Percentiles rank a stretch among this genome's conserved stretches.
Conservation (phyloP, 805 yeast species). For the Barnettozyma salicaria region DNA sequence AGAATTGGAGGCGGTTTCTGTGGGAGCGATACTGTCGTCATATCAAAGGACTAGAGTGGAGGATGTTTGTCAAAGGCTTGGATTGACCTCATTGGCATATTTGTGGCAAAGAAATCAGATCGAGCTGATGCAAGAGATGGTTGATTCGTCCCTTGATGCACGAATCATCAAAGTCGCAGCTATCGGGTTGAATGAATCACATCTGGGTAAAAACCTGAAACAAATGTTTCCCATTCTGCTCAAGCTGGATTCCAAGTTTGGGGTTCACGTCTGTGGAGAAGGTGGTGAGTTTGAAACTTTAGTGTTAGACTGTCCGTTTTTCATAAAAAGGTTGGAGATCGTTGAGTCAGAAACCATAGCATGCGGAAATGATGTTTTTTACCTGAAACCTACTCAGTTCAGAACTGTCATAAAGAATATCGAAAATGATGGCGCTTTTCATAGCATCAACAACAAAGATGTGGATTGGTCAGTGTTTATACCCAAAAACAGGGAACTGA, state of each 20-base stretch:
- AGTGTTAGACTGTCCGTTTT: slow-evolving; percentile 87
- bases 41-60: slow-evolving; percentile 94
- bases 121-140: slow-evolving; percentile 79
- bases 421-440: slow-evolving; percentile 16
- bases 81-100: slow-evolving; percentile 63
- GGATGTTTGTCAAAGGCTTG: slow-evolving; percentile 72
- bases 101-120: slow-evolving; percentile 88
- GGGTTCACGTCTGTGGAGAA: slow-evolving; percentile 95
- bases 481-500: slow-evolving; percentile 29
- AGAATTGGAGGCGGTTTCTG: slow-evolving; percentile 78
- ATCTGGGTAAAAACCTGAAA: slow-evolving; percentile 63
- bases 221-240: slow-evolving; percentile 55
- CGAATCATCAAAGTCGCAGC: slow-evolving; percentile 91
- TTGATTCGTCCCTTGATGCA: slow-evolving; percentile 62
- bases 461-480: slow-evolving; percentile 23
- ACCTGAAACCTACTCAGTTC: slow-evolving; percentile 47
- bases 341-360: slow-evolving; percentile 17
- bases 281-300: slow-evolving; percentile 97
- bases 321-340: slow-evolving; percentile 41
- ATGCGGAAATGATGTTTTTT: slow-evolving; percentile 61
- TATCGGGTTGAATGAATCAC: slow-evolving; percentile 60
- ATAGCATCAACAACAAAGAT: slow-evolving; percentile 15
- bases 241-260: slow-evolving; percentile 56
- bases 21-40: slow-evolving; percentile 94
- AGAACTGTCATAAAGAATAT: slow-evolving; percentile 37